Conservation (phyloP, 441 rosid species). For the Macaranga tanarius region DNA sequence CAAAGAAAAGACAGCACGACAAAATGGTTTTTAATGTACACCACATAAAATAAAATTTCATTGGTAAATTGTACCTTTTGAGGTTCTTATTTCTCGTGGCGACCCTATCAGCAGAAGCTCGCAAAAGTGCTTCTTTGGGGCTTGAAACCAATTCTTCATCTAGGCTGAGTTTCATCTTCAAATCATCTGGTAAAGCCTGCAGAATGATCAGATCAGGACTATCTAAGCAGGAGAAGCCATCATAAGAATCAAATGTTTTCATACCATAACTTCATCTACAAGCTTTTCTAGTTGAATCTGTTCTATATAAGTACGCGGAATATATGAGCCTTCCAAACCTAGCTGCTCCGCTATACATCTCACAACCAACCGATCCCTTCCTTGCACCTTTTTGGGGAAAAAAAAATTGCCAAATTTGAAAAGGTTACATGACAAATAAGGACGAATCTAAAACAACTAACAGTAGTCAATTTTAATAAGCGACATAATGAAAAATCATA, state of each 20-base stretch:
- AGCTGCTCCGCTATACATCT: slow-evolving; percentile 70
- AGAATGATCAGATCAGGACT: slow-evolving; percentile 32
- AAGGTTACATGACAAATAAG: neutral
- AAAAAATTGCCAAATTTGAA: neutral
- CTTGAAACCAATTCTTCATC: slow-evolving; percentile 81
- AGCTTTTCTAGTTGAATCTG: slow-evolving; percentile 94
- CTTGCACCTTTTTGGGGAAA: slow-evolving; percentile 71
- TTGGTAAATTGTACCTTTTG: slow-evolving; percentile 50
- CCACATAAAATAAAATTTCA: slow-evolving; percentile 18
- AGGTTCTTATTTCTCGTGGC: slow-evolving; percentile 70
- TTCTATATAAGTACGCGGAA: slow-evolving; percentile 91
- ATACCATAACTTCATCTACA: slow-evolving; percentile 90
- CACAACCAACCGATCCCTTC: slow-evolving; percentile 74
- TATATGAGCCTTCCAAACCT: slow-evolving; percentile 83
- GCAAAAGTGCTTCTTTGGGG: slow-evolving; percentile 74
- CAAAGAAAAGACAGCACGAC: slow-evolving; percentile 14
- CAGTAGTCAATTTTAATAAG: neutral
- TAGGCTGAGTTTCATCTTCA: slow-evolving; percentile 75
- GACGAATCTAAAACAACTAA: neutral
- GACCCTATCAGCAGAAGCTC: slow-evolving; percentile 70
- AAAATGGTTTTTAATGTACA: slow-evolving; percentile 12
- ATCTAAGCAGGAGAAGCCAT: slow-evolving; percentile 14
- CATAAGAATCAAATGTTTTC: slow-evolving; percentile 28
- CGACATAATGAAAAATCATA: neutral
- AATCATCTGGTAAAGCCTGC: slow-evolving; percentile 91